Conservation (phyloP, 345 rosid species). For the Tarenaya hassleriana region DNA sequence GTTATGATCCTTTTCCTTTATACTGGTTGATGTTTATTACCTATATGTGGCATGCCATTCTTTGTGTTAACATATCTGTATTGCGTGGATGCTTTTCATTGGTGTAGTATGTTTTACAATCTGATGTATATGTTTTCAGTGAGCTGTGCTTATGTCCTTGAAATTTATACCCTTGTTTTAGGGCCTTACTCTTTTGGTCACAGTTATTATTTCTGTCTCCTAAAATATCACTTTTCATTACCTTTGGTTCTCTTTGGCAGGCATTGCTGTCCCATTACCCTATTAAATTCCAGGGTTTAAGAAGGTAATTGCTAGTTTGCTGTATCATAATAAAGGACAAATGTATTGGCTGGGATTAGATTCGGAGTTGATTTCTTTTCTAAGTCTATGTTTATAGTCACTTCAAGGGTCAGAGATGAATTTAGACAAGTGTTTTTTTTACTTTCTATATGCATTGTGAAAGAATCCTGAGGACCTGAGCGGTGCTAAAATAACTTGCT, state of each 20-base stretch:
- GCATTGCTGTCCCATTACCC: conserved; percentile 63
- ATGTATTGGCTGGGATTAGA: conserved; percentile 6
- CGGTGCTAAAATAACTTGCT: conserved; percentile 1
- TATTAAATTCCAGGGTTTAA: conserved; percentile 52
- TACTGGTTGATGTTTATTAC: conserved; percentile 6
- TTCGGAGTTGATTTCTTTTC: not conserved
- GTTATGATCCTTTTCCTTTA: not conserved
- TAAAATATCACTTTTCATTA: not conserved
- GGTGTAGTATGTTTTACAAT: not conserved
- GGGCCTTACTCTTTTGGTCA: not conserved
- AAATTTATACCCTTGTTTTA: conserved; percentile 1
- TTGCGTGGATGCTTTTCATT: not conserved
- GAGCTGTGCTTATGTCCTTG: not conserved
- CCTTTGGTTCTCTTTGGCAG: conserved; percentile 35
- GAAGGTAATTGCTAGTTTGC: conserved; percentile 40
- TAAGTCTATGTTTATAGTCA: not conserved
- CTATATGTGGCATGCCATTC: not conserved
- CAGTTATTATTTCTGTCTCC: not conserved
- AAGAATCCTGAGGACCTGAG: conserved; percentile 3
- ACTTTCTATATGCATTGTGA: not conserved
- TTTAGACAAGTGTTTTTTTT: conserved; percentile 1
- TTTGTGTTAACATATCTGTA: not conserved
- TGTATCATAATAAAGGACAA: too few species aligned
- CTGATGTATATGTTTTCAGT: not conserved
- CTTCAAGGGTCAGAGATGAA: conserved; percentile 13